These are phyloP conservation scores for Aspergillus hortae DNA, from an alignment of 2,329 filamentous ascomycete genomes.

Conservation along the genomic window DNA sequence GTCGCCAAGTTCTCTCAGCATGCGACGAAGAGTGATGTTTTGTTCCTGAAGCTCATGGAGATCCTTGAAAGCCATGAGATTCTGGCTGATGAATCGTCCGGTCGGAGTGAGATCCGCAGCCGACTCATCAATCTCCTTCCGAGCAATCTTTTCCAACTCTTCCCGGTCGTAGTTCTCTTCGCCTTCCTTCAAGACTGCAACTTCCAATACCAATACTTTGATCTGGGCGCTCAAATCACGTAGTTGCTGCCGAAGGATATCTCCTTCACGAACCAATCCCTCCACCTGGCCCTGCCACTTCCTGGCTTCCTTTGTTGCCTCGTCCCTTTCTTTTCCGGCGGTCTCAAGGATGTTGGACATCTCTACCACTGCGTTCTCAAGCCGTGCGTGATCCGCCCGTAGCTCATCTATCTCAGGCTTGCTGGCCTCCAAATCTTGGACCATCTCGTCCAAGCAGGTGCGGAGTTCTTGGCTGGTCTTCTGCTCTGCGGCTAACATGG, in stretches of 20 bases:
- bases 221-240: slow-evolving; percentile 87
- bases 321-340: slow-evolving; percentile 74
- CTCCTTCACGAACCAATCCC: slow-evolving; percentile 61
- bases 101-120: slow-evolving; percentile 77
- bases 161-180: slow-evolving; percentile 72
- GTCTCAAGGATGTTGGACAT: slow-evolving; percentile 82
- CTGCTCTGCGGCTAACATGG: slow-evolving; percentile 68
- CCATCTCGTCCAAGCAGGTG: slow-evolving; percentile 77
- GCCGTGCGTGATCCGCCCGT: slow-evolving; percentile 72
- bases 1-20: slow-evolving; percentile 79
- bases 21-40: slow-evolving; percentile 77
- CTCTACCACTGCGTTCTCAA: slow-evolving; percentile 76
- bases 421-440: slow-evolving; percentile 78
- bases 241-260: slow-evolving; percentile 79
- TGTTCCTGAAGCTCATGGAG: slow-evolving; percentile 81
- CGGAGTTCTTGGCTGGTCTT: slow-evolving; percentile 70
- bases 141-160: slow-evolving; percentile 73
- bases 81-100: slow-evolving; percentile 82
- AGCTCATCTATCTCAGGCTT: slow-evolving; percentile 86
- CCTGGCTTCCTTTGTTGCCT: slow-evolving; percentile 71
- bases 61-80: slow-evolving; percentile 85
- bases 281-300: slow-evolving; percentile 73
- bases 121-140: slow-evolving; percentile 69
- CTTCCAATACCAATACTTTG: slow-evolving; percentile 83
- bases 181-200: slow-evolving; percentile 71